phyloP scores from a whole-genome alignment of 140 eudicot genomes.

The Bidens hawaiensis region DNA sequence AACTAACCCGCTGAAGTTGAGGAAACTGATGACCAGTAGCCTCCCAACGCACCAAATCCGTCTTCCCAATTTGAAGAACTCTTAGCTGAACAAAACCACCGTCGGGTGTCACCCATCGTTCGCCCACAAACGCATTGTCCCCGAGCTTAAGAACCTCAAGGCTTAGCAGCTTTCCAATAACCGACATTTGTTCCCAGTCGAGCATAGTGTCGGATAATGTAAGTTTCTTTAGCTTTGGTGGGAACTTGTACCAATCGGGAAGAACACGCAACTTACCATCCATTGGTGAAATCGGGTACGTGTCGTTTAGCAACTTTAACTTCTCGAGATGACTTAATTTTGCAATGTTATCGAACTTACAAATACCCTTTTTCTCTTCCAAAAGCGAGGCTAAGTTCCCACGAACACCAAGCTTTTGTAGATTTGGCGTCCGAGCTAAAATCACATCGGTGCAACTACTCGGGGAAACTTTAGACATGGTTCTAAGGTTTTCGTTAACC shows the following conservation, averaged over 20 bases:
- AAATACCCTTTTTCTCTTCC: constrained; percentile 23
- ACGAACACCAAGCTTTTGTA: constrained; percentile 39
- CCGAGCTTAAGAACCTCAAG: constrained; percentile 42
- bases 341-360: constrained; percentile 27
- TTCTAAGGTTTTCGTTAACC: constrained; percentile 32
- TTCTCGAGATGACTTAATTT: constrained; percentile 9
- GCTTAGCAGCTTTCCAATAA: constrained; percentile 29
- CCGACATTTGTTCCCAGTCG: constrained; percentile 25
- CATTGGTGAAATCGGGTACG: constrained; percentile 22
- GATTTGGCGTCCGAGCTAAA: constrained; percentile 30
- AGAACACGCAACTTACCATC: constrained; percentile 22
- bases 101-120: constrained; percentile 29
- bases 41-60: constrained; percentile 28
- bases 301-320: constrained; percentile 31
- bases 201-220: neutral
- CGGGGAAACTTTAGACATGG: constrained; percentile 30
- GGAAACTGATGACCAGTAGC: constrained; percentile 22
- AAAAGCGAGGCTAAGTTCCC: constrained; percentile 23
- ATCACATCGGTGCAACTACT: constrained; percentile 37
- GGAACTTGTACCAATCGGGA: constrained; percentile 25
- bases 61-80: constrained; percentile 37
- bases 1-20: constrained; percentile 21
- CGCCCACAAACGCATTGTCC: constrained; percentile 36
- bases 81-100: constrained; percentile 36
- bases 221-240: constrained; percentile 30